phyloP scores from a whole-genome alignment of 257 asterid genomes.

The Solanum appendiculatum region DNA sequence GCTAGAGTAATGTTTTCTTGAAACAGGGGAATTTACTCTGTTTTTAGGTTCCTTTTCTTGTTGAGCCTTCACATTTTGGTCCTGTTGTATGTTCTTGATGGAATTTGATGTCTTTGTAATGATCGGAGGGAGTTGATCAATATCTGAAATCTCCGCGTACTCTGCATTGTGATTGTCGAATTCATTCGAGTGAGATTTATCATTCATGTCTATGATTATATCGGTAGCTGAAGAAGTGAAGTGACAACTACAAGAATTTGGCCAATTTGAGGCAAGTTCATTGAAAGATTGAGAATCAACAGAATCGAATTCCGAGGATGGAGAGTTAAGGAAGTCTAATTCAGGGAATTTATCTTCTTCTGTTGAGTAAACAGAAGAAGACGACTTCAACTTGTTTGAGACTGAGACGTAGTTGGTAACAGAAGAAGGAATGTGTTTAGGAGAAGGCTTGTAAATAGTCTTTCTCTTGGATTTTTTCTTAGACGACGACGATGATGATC shows the following conservation, averaged over 20 bases:
- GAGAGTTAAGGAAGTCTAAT: constrained; percentile 22
- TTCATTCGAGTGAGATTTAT: background rate
- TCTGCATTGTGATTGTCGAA: constrained; percentile 4
- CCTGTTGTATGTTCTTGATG: background rate
- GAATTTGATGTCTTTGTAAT: constrained; percentile 28
- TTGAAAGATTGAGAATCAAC: constrained; percentile 16
- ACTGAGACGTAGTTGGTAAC: background rate
- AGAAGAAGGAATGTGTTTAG: constrained; percentile 9
- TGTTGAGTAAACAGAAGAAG: background rate
- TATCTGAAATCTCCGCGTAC: constrained; percentile 27
- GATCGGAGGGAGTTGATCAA: constrained; percentile 47
- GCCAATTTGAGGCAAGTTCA: constrained; percentile 7
- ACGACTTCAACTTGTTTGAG: background rate
- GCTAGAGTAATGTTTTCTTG: constrained; percentile 42
- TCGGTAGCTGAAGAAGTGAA: constrained; percentile 39
- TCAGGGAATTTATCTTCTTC: constrained; percentile 17
- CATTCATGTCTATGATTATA: constrained; percentile 48
- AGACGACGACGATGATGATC: constrained; percentile 22
- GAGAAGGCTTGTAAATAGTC: constrained; percentile 71
- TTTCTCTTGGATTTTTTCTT: constrained; percentile 39
- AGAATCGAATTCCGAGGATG: constrained; percentile 26
- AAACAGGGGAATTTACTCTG: background rate
- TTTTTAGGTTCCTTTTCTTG: background rate
- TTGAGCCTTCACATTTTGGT: background rate
- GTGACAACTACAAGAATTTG: constrained; percentile 31